These are phyloP conservation scores for Dactylellina cionopaga DNA, from an alignment of 2,329 filamentous ascomycete species.

Conservation along the genomic window DNA sequence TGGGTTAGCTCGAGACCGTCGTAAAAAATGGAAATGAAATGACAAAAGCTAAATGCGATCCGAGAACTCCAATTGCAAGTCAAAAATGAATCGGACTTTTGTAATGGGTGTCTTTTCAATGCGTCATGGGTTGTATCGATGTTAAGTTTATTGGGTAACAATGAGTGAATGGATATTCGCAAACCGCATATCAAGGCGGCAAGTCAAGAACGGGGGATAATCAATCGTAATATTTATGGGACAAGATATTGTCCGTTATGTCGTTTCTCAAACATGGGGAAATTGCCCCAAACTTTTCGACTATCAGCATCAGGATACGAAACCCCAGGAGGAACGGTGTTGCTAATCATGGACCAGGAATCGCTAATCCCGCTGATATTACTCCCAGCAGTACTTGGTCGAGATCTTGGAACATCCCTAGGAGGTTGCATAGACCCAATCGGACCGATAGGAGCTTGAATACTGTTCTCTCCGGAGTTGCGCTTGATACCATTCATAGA, in stretches of 20 bases:
- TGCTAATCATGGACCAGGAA: slow-evolving; percentile 52
- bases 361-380: slow-evolving; percentile 50
- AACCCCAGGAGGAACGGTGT: slow-evolving; percentile 42
- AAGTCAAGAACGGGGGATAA: neutral
- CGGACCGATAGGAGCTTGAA: slow-evolving; percentile 27
- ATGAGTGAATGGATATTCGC: slow-evolving; percentile 10
- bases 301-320: slow-evolving; percentile 44
- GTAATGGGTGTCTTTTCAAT: slow-evolving; percentile 36
- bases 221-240: slow-evolving; percentile 7
- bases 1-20: slow-evolving; percentile 38
- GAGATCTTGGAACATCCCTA: slow-evolving; percentile 41
- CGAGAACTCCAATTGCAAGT: slow-evolving; percentile 46
- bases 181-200: neutral
- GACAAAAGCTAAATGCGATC: slow-evolving; percentile 45
- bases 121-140: slow-evolving; percentile 26
- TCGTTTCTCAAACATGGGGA: slow-evolving; percentile 48
- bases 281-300: slow-evolving; percentile 45
- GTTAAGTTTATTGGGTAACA: neutral
- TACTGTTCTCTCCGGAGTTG: slow-evolving; percentile 42
- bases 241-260: slow-evolving; percentile 48
- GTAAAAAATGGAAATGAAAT: slow-evolving; percentile 20
- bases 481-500: slow-evolving; percentile 45
- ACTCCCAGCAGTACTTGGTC: slow-evolving; percentile 46
- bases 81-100: slow-evolving; percentile 52
- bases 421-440: slow-evolving; percentile 43